Percentiles rank a stretch among this genome's conserved stretches.
phyloP scores from a whole-genome alignment of 495 filamentous ascomycete genomes.

The Lentithecium fluviatile region DNA sequence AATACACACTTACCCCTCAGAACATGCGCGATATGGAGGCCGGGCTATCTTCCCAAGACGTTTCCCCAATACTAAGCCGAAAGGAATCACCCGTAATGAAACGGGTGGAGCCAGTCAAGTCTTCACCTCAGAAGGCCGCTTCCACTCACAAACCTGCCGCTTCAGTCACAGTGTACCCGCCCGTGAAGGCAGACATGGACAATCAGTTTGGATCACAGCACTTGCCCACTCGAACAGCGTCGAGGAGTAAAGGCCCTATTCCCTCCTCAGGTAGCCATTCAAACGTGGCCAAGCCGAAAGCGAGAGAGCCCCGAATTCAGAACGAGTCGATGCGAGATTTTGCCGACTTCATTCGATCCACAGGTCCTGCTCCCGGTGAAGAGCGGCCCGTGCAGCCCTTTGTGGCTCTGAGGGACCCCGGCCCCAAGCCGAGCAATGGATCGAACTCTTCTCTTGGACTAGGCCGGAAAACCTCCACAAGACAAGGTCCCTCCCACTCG shows the following conservation, averaged over 20 bases:
- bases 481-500: conserved; percentile 1
- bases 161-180: conserved; percentile 31
- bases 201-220: conserved; percentile 26
- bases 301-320: conserved; percentile 66
- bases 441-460: conserved; percentile 22
- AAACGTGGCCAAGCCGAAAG: conserved; percentile 28
- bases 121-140: neutral
- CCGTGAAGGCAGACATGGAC: conserved; percentile 22
- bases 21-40: conserved; percentile 85
- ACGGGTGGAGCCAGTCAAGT: conserved; percentile 16
- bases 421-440: neutral
- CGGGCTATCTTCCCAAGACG: conserved; percentile 39
- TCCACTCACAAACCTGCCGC: conserved; percentile 7
- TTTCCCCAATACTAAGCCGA: neutral
- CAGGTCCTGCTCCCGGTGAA: conserved; percentile 59
- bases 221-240: conserved; percentile 8
- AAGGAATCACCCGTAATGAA: conserved; percentile 19
- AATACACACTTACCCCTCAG: conserved; percentile 88
- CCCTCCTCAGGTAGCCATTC: conserved; percentile 1
- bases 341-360: conserved; percentile 81
- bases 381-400: conserved; percentile 33
- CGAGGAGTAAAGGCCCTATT: conserved; percentile 6
- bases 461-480: conserved; percentile 26
- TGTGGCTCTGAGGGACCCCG: conserved; percentile 21
- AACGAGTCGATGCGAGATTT: conserved; percentile 70